Base-by-base conservation (phyloP, 1,284 basidiomycete species). In the Pascua guehoae region DNA sequence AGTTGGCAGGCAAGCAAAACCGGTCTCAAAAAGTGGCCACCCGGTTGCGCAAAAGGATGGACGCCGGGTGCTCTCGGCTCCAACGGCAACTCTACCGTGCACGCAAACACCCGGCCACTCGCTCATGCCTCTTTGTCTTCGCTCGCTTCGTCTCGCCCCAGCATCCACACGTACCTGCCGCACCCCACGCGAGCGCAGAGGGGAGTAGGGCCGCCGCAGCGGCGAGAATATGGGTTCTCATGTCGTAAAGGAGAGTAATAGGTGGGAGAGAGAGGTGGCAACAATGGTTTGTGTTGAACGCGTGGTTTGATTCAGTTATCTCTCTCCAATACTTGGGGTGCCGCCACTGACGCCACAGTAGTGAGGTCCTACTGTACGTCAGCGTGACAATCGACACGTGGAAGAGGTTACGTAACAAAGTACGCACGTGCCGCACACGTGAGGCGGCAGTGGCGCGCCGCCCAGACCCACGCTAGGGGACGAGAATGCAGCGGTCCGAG, bases 111-210 rank as follows among this genome's bases (percentile, higher is more conserved):
- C 12, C 41, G 41, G n/a, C n/a, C n/a, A n/a, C 41, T 7, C 15
- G 9, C 8, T 15, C 12, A n/a, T 2, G 41, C 41, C n/a, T n/a
- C n/a, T n/a, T 47, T 12, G 12, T 24, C 24, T 49, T 38, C 24
- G 15, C 32, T 3, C 46, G 14, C n/a, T n/a, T n/a, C n/a, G n/a
- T n/a, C n/a, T n/a, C n/a, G n/a, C 36, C 7, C 36, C 32, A 47
- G 41, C 24, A n/a, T 15, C 37, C 5, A 12, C 24, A 62, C 74
- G 42, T 59, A 81, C 80, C 80, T 45, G 78, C 80, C 43, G 72
- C 74, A 17, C 80, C 80, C 81, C 81, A 81, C 40, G 79, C 75
- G 17, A 70, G 62, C 0, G 63, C 66, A 2, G 62, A 50, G 1
- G 70, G 70, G 12, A 76, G 65, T 8, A 71, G 40, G 12, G 51